Conservation (phyloP, 1,284 basidiomycete genomes). For the Cutaneotrichosporon daszewskae region DNA sequence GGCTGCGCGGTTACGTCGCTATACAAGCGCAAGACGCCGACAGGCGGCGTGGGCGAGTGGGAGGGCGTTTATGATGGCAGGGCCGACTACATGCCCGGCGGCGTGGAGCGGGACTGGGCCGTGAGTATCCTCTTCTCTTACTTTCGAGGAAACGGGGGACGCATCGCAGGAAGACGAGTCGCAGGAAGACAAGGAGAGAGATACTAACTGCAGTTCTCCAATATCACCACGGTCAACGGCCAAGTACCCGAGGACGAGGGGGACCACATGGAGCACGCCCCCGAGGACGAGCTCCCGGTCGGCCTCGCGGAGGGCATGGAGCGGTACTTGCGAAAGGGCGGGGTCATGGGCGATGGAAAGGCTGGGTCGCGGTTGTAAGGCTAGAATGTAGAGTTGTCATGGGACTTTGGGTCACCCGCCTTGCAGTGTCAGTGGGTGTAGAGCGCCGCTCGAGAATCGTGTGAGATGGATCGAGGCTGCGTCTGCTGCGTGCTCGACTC, state of each 20-base stretch:
- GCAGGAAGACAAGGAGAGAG: too few relatives aligned
- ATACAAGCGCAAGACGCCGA: constrained; percentile 30
- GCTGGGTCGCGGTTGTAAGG: not conserved
- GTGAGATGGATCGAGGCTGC: too few relatives aligned
- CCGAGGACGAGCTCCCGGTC: constrained; percentile 36
- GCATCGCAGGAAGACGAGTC: too few relatives aligned
- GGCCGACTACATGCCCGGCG: constrained; percentile 42
- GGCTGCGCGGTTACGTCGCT: constrained; percentile 43
- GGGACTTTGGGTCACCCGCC: too few relatives aligned
- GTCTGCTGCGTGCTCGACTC: too few relatives aligned
- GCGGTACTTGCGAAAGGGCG: constrained; percentile 20
- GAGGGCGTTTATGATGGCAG: constrained; percentile 38
- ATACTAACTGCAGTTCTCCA: constrained; percentile 28
- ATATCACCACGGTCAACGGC: constrained; percentile 32
- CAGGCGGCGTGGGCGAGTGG: constrained; percentile 35
- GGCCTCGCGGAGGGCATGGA: constrained; percentile 42
- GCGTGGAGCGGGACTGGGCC: constrained; percentile 46
- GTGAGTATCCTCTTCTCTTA: too few relatives aligned
- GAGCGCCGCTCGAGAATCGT: too few relatives aligned
- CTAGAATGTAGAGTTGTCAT: not conserved
- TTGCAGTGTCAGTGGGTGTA: too few relatives aligned
- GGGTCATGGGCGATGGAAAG: not conserved
- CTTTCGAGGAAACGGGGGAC: too few relatives aligned
- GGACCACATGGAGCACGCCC: constrained; percentile 24
- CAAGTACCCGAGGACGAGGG: constrained; percentile 44